Conservation (phyloP, 2,329 filamentous ascomycete genomes). For the Penicillium sp. region DNA sequence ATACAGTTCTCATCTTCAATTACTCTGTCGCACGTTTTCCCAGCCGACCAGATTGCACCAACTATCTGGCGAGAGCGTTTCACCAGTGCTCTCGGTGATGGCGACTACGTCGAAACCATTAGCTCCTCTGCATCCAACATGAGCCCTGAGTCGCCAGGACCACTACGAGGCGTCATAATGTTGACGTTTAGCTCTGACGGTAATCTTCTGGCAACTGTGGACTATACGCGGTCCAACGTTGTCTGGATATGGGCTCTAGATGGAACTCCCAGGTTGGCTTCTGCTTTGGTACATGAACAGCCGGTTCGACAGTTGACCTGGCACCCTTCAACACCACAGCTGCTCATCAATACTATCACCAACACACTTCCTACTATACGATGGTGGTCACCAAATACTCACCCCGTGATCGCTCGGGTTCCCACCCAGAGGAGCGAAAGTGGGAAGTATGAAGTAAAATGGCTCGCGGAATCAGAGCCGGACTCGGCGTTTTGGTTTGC, state of each 20-base stretch:
- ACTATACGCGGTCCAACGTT: slow-evolving; percentile 50
- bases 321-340: slow-evolving; percentile 45
- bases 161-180: slow-evolving; percentile 44
- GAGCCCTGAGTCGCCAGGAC: slow-evolving; percentile 37
- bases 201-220: slow-evolving; percentile 46
- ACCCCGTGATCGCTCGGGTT: slow-evolving; percentile 40
- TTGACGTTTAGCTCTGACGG: slow-evolving; percentile 50
- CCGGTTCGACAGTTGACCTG: slow-evolving; percentile 49
- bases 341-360: slow-evolving; percentile 49
- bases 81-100: slow-evolving; percentile 35
- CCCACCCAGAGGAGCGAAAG: slow-evolving; percentile 42
- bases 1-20: slow-evolving; percentile 42
- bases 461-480: slow-evolving; percentile 34
- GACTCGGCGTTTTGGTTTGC: slow-evolving; percentile 45
- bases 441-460: slow-evolving; percentile 45
- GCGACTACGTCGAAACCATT: slow-evolving; percentile 48
- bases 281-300: slow-evolving; percentile 52
- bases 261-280: slow-evolving; percentile 35
- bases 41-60: slow-evolving; percentile 38
- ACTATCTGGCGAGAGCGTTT: slow-evolving; percentile 45
- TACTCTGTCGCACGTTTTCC: slow-evolving; percentile 44
- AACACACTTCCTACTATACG: slow-evolving; percentile 41
- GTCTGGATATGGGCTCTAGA: slow-evolving; percentile 54
- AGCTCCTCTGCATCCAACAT: slow-evolving; percentile 45
- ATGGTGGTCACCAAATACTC: slow-evolving; percentile 40